Base-by-base conservation (phyloP, 2,329 filamentous ascomycete species). In the Aureobasidium uvarum region DNA sequence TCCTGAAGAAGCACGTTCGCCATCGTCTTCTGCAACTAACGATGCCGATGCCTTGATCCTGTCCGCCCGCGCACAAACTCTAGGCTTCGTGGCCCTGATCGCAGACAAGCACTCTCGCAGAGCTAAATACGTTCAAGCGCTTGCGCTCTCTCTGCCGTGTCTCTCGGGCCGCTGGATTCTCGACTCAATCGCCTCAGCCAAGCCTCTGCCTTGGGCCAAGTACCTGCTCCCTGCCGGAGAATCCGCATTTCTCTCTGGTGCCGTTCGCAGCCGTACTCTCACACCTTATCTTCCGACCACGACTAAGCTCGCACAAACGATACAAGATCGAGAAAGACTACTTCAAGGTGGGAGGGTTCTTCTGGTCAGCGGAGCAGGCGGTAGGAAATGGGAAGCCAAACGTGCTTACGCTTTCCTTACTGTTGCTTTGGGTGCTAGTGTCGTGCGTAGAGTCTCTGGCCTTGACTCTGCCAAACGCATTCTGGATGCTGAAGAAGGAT, bases 41-140 rank as follows among this genome's bases (percentile, higher is more conserved):
- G 46, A 51, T 3, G 25, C 20, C 7, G 54, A 54, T 14, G 46
- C 45, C 23, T 67, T 70, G 43, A 1, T 81, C 96, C 0, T 85
- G 72, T 58, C 79, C 1, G 69, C 80, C 13, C 75, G 80, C 25
- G 84, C 84, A 25, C 72, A 79, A 41, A 77, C 83, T 1, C 80
- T 87, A 1, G 89, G 91, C 0, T 98, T 99, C 73, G 87, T 90
- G 0, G 93, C 92, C 4, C 80, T 98, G 16, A 90, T 99, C 67
- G 89, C 93, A 0, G 91, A 98, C 72, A 85, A 86, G 5, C 90
- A 96, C 74, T 95, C 90, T 7, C 87, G 94, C 54, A 92, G 92
- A 68, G 85, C 88, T 58, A 99, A 98, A 74, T 97, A 95, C 75
- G 90, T 98, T 83, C 93, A 98, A 77, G 95, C 95, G 0, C 84